Conservation (phyloP, 164 flowering plant species). For the Annona cherimola region DNA sequence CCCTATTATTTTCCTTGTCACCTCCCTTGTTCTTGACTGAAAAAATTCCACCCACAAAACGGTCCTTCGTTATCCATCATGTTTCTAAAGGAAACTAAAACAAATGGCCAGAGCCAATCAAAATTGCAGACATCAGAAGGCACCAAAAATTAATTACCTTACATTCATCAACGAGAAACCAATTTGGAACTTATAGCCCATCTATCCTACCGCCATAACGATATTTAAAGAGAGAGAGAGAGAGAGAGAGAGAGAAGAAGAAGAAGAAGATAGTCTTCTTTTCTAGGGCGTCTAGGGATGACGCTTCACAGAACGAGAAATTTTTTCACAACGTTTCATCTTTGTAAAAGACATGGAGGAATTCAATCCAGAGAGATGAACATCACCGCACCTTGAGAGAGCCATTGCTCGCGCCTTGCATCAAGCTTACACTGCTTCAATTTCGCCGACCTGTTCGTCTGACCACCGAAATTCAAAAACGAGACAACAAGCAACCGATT, state of each 20-base stretch:
- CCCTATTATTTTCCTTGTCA: conserved; percentile 36
- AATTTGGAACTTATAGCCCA: background rate
- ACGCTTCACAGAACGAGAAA: too few species aligned
- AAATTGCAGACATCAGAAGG: background rate
- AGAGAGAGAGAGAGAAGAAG: background rate
- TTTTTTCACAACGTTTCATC: background rate
- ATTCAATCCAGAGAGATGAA: background rate
- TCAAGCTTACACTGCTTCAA: conserved; percentile 86
- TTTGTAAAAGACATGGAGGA: background rate
- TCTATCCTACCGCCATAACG: background rate
- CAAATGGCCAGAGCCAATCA: too few species aligned
- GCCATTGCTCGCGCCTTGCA: conserved; percentile 81
- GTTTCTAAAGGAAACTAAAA: too few species aligned
- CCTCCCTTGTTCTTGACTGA: conserved; percentile 39
- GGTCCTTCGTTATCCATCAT: background rate
- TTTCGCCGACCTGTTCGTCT: conserved; percentile 75
- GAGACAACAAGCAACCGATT: background rate
- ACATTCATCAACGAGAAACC: background rate
- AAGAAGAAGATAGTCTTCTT: background rate
- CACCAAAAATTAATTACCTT: background rate
- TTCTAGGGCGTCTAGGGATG: background rate
- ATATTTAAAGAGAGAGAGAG: too few species aligned
- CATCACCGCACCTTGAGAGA: conserved; percentile 6
- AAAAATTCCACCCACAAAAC: conserved; percentile 3
- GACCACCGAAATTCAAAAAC: conserved; percentile 3